Percentiles rank a stretch among this genome's conserved stretches.
Conservation (phyloP, 148 eudicot genomes). For the Vaccinium myrtillus region DNA sequence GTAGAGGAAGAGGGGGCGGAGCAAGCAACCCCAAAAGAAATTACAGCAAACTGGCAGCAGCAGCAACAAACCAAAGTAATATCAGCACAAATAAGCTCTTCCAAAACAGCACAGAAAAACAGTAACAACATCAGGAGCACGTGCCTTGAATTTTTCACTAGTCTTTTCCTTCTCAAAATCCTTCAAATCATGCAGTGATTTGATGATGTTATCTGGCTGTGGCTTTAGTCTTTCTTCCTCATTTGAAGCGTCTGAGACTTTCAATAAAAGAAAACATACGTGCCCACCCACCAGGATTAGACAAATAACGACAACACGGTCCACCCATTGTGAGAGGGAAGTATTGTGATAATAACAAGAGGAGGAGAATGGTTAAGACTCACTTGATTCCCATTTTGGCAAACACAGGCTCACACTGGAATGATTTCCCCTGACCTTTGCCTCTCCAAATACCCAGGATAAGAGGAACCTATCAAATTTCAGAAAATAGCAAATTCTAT, state of each 20-base stretch:
- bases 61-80: no score
- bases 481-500: background rate
- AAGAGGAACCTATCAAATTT: conserved; percentile 34
- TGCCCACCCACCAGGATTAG: background rate
- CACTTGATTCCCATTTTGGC: conserved; percentile 48
- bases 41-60: no score
- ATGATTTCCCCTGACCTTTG: conserved; percentile 51
- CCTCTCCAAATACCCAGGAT: conserved; percentile 49
- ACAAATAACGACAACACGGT: background rate
- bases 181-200: no score
- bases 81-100: no score
- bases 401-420: conserved; percentile 48
- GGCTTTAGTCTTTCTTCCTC: no score
- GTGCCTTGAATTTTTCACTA: no score
- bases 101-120: no score
- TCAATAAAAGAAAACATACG: background rate
- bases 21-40: no score
- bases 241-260: conserved; percentile 20
- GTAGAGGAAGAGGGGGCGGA: no score
- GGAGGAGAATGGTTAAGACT: conserved; percentile 4
- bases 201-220: no score
- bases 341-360: background rate
- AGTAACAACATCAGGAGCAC: no score
- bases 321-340: background rate
- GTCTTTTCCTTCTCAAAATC: no score